phyloP scores from a whole-genome alignment of 805 yeast species.

The Nakazawaea ishiwadae region DNA sequence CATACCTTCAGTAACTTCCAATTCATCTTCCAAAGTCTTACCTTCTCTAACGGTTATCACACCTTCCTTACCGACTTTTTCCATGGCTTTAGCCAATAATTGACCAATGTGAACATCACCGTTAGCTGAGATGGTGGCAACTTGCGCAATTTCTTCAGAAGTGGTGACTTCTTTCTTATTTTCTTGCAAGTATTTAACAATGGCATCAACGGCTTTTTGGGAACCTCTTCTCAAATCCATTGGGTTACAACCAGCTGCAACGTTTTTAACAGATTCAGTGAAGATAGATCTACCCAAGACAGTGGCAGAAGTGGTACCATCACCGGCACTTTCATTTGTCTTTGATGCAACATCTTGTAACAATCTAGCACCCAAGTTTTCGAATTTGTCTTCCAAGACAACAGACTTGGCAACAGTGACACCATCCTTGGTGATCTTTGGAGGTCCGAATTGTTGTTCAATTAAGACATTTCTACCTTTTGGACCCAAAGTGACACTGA shows the following conservation, averaged over 20 bases:
- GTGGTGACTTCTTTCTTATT: slow-evolving; percentile 93
- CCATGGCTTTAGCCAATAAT: slow-evolving; percentile 93
- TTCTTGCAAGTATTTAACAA: slow-evolving; percentile 73
- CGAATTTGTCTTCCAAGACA: slow-evolving; percentile 81
- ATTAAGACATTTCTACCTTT: slow-evolving; percentile 96
- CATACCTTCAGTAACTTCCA: slow-evolving; percentile 98
- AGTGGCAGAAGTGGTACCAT: slow-evolving; percentile 97
- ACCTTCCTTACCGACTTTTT: slow-evolving; percentile 98
- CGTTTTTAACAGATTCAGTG: slow-evolving; percentile 92
- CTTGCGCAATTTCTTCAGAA: slow-evolving; percentile 94
- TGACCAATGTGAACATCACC: slow-evolving; percentile 92
- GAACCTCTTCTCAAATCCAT: slow-evolving; percentile 97
- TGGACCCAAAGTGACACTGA: slow-evolving; percentile 94
- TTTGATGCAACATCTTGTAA: slow-evolving; percentile 95
- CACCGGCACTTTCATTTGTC: slow-evolving; percentile 98
- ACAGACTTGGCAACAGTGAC: slow-evolving; percentile 92
- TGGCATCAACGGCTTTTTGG: slow-evolving; percentile 94
- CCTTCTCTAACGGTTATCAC: slow-evolving; percentile 98
- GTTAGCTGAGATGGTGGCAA: slow-evolving; percentile 95
- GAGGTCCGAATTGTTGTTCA: slow-evolving; percentile 95
- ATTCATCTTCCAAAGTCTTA: slow-evolving; percentile 92
- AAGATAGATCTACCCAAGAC: slow-evolving; percentile 93
- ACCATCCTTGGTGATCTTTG: slow-evolving; percentile 99
- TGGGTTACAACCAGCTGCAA: slow-evolving; percentile 98
- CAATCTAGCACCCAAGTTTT: slow-evolving; percentile 93